Percentiles rank a stretch among this genome's conserved stretches.
phyloP scores from a whole-genome alignment of 1,139 yeast genomes.

The Suhomyces coccinellae region DNA sequence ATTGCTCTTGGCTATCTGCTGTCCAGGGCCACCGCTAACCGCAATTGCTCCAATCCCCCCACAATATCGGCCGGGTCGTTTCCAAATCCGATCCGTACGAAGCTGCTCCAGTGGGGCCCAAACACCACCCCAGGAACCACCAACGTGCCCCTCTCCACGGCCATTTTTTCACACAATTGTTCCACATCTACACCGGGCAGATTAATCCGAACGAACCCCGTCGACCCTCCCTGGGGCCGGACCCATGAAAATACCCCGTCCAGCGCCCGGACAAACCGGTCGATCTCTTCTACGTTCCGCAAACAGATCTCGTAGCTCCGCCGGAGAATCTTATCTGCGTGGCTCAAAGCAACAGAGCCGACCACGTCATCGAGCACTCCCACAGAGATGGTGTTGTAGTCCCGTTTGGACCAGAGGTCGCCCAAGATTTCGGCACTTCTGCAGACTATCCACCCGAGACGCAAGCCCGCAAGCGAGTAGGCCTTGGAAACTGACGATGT shows the following conservation, averaged over 20 bases:
- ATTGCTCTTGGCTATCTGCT: too few relatives aligned
- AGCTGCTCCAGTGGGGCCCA: constrained; percentile 35
- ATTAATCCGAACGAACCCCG: constrained; percentile 43
- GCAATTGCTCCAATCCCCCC: constrained; percentile 9
- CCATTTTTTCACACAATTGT: constrained; percentile 38
- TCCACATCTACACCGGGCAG: constrained; percentile 28
- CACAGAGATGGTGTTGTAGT: constrained; percentile 54
- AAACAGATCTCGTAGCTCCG: constrained; percentile 41
- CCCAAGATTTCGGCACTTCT: constrained; percentile 30
- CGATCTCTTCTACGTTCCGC: constrained; percentile 37
- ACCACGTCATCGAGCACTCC: constrained; percentile 51
- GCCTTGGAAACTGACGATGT: constrained; percentile 59
- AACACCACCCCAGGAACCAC: constrained; percentile 57
- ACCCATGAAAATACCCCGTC: constrained; percentile 40
- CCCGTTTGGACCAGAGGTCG: constrained; percentile 44
- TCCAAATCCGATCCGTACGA: constrained; percentile 53
- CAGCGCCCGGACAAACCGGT: constrained; percentile 31
- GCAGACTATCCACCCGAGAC: constrained; percentile 56
- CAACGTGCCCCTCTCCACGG: constrained; percentile 34
- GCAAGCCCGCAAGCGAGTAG: constrained; percentile 54
- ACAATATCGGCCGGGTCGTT: constrained; percentile 32
- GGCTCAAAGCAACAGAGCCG: constrained; percentile 44
- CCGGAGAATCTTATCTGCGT: constrained; percentile 34
- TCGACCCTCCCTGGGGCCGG: constrained; percentile 51
- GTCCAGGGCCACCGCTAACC: not conserved